Conservation (phyloP, 345 rosid species). For the Carallia brachiata region DNA sequence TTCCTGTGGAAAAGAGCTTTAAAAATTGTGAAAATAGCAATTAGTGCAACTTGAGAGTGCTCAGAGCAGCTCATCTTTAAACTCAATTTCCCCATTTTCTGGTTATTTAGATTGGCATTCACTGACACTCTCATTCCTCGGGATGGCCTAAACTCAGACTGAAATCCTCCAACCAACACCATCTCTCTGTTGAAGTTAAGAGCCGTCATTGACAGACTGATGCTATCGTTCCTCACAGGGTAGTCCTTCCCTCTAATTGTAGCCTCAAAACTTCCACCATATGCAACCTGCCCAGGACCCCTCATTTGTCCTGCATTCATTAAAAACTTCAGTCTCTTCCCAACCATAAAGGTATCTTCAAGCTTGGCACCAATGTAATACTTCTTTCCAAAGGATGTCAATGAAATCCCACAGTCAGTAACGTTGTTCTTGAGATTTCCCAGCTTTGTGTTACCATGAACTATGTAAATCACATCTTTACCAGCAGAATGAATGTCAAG, state of each 20-base stretch:
- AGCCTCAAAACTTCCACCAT: slow-evolving; percentile 79
- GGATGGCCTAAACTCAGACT: slow-evolving; percentile 63
- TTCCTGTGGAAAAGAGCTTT: slow-evolving; percentile 51
- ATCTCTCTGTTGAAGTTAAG: slow-evolving; percentile 69
- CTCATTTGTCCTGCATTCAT: slow-evolving; percentile 69
- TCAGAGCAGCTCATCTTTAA: slow-evolving; percentile 69
- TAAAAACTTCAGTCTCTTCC: slow-evolving; percentile 68
- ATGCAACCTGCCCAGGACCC: slow-evolving; percentile 60
- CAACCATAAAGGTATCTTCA: slow-evolving; percentile 65
- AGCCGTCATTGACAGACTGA: slow-evolving; percentile 58
- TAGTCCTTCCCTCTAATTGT: slow-evolving; percentile 73
- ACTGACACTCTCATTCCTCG: slow-evolving; percentile 54
- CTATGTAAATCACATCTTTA: slow-evolving; percentile 64
- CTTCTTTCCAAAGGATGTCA: slow-evolving; percentile 66
- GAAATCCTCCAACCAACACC: slow-evolving; percentile 70
- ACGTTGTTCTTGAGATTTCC: slow-evolving; percentile 58
- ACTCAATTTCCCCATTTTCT: slow-evolving; percentile 72
- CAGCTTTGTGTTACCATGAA: slow-evolving; percentile 59
- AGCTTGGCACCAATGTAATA: slow-evolving; percentile 74
- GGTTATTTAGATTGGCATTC: slow-evolving; percentile 66
- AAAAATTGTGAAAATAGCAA: slow-evolving; percentile 59
- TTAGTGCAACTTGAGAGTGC: slow-evolving; percentile 63
- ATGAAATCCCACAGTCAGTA: slow-evolving; percentile 56
- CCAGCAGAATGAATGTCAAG: slow-evolving; percentile 81
- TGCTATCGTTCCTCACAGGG: slow-evolving; percentile 66